Evolutionary conservation across 75 land plant genomes (phyloP).

Genomic region (Isoetes taiwanensis): DNA sequence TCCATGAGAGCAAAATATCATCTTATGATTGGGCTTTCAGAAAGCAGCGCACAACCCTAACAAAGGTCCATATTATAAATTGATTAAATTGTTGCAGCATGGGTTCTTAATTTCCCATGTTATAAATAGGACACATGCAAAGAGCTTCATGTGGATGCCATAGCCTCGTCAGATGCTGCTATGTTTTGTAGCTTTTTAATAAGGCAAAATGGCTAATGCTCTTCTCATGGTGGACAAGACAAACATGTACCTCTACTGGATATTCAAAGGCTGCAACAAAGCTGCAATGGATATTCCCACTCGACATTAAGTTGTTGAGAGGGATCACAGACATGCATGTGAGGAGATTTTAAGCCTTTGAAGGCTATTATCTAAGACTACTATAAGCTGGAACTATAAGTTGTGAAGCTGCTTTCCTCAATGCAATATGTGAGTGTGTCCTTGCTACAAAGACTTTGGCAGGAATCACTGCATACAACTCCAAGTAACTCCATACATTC

Average conservation of each 20-base stretch:
- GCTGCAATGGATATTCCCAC: slow-evolving; percentile 33
- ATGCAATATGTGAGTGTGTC: too few relatives aligned
- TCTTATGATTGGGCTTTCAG: slow-evolving; percentile 55
- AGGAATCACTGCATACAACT: too few relatives aligned
- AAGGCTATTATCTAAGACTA: too few relatives aligned
- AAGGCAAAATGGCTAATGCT: slow-evolving; percentile 52
- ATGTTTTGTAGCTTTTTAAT: slow-evolving; percentile 60
- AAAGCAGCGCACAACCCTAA: slow-evolving; percentile 40
- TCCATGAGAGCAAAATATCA: slow-evolving; percentile 79
- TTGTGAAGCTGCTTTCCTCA: too few relatives aligned
- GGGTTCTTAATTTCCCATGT: slow-evolving; percentile 35
- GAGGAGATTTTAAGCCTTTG: slow-evolving; percentile 29
- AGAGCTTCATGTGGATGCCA: slow-evolving; percentile 29
- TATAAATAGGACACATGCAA: slow-evolving; percentile 26
- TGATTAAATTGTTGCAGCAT: slow-evolving; percentile 45
- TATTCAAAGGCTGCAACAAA: slow-evolving; percentile 40
- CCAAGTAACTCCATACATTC: too few relatives aligned
- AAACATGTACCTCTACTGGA: slow-evolving; percentile 33
- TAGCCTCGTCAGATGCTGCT: slow-evolving; percentile 23
- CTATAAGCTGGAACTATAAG: too few relatives aligned
- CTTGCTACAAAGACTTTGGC: too few relatives aligned
- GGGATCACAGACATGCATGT: slow-evolving; percentile 53
- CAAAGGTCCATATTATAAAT: slow-evolving; percentile 51
- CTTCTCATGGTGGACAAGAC: slow-evolving; percentile 45
- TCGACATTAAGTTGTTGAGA: slow-evolving; percentile 30